Base-by-base conservation (phyloP, 148 eudicot species). In the Heliosperma pusillum region DNA sequence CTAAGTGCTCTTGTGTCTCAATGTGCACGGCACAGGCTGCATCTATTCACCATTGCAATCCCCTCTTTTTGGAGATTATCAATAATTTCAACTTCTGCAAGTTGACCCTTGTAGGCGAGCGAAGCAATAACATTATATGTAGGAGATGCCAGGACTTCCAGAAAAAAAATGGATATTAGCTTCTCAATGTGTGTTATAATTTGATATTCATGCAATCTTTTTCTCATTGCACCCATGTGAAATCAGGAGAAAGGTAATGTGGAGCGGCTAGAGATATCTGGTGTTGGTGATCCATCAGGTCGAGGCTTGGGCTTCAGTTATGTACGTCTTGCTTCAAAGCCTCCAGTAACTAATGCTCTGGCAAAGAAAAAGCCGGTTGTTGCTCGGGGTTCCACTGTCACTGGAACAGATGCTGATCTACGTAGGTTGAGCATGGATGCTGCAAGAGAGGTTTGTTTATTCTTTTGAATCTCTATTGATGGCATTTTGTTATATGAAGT, bases 241-340 rank as follows among this genome's bases (percentile, higher is more conserved):
- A 62, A 62, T 62, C 90, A 95, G 99, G 91, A 88, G 77, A 88
- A 87, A 79, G 99, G 89, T 79, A 92, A 88, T 79, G 89, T 95
- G 45, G 99, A 95, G 87, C 93, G 97, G 47, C 67, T 95, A 82
- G 99, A 95, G 83, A 95, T 95, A 81, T 84, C 97, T 61, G 99
- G 99, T 69, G 92, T 95, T 83, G 99, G 99, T 83, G 99, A 95
- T 83, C 99, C 99, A 80, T 87, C 99, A 73, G 99, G 99, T 78
- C 87, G 99, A 76, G 99, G 99, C 73, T 80, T 95, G 58, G 97
- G 99, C 72, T 95, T 95, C 79, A 95, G 99, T 80, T 95, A 87
- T 84, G 97, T 92, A 50, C 93, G 99, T 69, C 71, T 88, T 77
- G 85, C 89, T 78, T 86, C 99, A 47, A 95, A 92, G 87, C 91